Percentiles rank a stretch among this genome's conserved stretches.
Conservation (phyloP, 179 eudicot genomes). For the Amaranthus tricolor region DNA sequence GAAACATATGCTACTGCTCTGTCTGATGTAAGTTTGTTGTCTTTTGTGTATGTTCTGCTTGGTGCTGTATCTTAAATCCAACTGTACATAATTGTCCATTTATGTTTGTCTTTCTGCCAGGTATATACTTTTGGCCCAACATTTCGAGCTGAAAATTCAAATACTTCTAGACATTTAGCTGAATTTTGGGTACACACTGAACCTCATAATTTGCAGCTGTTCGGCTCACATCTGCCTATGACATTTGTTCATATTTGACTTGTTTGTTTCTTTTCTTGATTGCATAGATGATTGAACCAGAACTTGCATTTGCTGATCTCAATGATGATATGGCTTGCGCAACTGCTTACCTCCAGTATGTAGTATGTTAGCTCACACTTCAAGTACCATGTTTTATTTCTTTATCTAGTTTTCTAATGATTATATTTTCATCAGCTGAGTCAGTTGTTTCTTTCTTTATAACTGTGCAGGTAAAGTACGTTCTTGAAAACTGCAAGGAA, state of each 20-base stretch:
- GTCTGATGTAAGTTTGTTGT: constrained; percentile 60
- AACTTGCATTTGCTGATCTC: constrained; percentile 94
- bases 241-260: constrained; percentile 4
- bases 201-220: neutral
- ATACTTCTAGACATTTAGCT: constrained; percentile 91
- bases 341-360: constrained; percentile 98
- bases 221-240: neutral
- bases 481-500: constrained; percentile 94
- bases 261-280: constrained; percentile 6
- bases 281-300: constrained; percentile 93
- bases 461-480: constrained; percentile 64
- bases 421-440: constrained; percentile 1
- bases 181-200: constrained; percentile 78
- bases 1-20: constrained; percentile 99
- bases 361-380: constrained; percentile 80
- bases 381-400: constrained; percentile 21
- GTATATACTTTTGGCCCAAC: constrained; percentile 98
- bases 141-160: constrained; percentile 94
- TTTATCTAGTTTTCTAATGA: constrained; percentile 12
- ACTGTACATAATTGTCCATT: neutral
- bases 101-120: constrained; percentile 39
- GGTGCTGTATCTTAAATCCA: neutral
- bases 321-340: constrained; percentile 99
- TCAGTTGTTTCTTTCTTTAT: constrained; percentile 15
- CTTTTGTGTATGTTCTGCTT: constrained; percentile 19